These are phyloP conservation scores for Cocos nucifera DNA, from an alignment of 176 grass and related monocot species.

Conservation along the genomic window DNA sequence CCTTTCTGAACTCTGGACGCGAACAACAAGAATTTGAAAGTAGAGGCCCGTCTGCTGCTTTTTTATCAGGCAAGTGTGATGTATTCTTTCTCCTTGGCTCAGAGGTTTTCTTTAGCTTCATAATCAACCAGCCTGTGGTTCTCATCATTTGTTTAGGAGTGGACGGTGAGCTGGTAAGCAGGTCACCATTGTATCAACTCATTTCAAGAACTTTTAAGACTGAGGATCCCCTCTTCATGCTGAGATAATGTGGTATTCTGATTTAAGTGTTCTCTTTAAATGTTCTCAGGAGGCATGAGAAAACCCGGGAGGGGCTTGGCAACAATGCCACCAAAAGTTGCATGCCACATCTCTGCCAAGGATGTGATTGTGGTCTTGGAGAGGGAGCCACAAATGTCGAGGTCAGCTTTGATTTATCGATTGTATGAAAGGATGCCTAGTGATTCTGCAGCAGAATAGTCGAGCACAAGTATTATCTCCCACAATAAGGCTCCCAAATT, in stretches of 20 bases:
- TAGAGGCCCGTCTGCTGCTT: conserved; percentile 36
- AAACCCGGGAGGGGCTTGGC: conserved; percentile 19
- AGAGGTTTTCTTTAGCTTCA: no score
- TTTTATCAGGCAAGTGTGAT: conserved; percentile 34
- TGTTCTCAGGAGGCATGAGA: conserved; percentile 40
- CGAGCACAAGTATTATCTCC: no score
- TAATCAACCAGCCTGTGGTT: no score
- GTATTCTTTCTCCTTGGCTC: background rate
- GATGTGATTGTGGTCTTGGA: conserved; percentile 77
- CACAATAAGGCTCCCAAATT: no score
- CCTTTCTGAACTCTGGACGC: conserved; percentile 33
- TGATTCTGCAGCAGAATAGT: conserved; percentile 34
- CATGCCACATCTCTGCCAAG: conserved; percentile 48
- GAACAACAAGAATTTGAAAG: conserved; percentile 66
- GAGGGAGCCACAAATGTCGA: conserved; percentile 80
- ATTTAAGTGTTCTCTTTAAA: conserved; percentile 9
- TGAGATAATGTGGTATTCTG: no score
- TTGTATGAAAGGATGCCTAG: conserved; percentile 32
- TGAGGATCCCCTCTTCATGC: no score
- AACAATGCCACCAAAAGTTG: conserved; percentile 23
- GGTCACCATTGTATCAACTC: no score
- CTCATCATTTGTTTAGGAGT: no score
- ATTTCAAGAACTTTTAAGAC: no score
- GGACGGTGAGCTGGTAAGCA: no score
- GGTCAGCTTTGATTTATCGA: conserved; percentile 61